Evolutionary conservation across 108 stramenopile species (phyloP), one percentile per base, ranked within the genome.

Genomic region (Skeletonema menzelii): DNA sequence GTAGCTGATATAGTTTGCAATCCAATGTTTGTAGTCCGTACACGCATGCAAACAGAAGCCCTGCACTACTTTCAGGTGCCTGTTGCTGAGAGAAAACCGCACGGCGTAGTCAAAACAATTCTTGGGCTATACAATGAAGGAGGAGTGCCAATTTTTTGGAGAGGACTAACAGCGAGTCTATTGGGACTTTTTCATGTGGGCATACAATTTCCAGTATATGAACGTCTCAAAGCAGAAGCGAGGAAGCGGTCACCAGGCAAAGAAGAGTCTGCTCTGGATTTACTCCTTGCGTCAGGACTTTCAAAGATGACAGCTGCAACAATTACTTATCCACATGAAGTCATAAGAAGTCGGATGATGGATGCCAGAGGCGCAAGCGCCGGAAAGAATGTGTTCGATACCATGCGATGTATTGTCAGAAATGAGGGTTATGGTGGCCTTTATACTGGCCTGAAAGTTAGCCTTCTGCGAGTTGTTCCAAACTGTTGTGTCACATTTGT

Each of bases 161-260:
- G 93, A 67, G 96, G 96, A 0, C 82, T 97, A 72, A 83, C 86
- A 8, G 96, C 96, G 30, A 93, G 91, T 82, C 67, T 97, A 17
- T 69, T 97, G 40, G 96, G 96, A 58, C 82, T 97, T 56, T 79
- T 83, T 26, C 96, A 97, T 81, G 94, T 95, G 14, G 96, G 88
- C 10, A 86, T 97, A 24, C 96, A 97, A 73, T 97, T 97, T 72
- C 96, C 96, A 26, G 82, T 91, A 46, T 97, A 94, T 85, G 94
- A 97, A 72, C 79, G 72, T 12, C 74, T 95, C 8, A 95, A 95
- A 64, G 81, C 82, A 59, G 76, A 84, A 37, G 84, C 88, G 19
- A 59, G 88, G 20, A 73, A 76, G 28, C 69, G 84, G 12, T 77
- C 84, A 31, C 26, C 55, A 2, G 53, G 82, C 67, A 56, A 72